Percentiles rank a stretch among this genome's conserved stretches.
phyloP scores from a whole-genome alignment of 1,284 basidiomycete genomes.

The Hemileia vastatrix region DNA sequence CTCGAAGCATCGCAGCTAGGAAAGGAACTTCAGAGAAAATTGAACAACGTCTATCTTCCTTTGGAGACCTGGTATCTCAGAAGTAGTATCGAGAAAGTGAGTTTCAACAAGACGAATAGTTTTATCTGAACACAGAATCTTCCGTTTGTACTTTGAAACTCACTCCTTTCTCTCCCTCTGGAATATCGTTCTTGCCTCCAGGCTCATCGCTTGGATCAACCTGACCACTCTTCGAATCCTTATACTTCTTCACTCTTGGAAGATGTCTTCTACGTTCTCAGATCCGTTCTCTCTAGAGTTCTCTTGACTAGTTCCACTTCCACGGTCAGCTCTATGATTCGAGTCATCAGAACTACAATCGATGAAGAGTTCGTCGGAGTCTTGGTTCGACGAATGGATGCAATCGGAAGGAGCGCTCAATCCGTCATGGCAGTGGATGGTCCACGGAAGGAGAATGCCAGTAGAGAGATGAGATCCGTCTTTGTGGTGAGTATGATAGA shows the following conservation, averaged over 20 bases:
- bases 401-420: no score
- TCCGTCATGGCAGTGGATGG: no score
- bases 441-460: no score
- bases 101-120: no score
- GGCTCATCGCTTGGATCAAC: constrained; percentile 14
- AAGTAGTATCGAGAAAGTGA: constrained; percentile 21
- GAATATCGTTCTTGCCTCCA: no score
- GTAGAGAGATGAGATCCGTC: no score
- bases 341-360: constrained; percentile 60
- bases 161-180: no score
- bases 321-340: constrained; percentile 55
- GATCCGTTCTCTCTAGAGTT: constrained; percentile 66
- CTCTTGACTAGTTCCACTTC: constrained; percentile 61
- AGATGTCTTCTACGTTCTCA: constrained; percentile 87
- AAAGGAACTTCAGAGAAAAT: no score
- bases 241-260: constrained; percentile 61
- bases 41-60: constrained; percentile 8
- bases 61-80: constrained; percentile 15
- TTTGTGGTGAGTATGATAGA: no score
- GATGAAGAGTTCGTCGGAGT: constrained; percentile 69
- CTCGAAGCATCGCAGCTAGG: no score
- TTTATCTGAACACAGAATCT: no score
- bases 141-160: no score
- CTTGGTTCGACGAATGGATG: constrained; percentile 68
- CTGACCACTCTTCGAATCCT: constrained; percentile 44